phyloP scores from a whole-genome alignment of 495 filamentous ascomycete species.

The Rhypophila decipiens region DNA sequence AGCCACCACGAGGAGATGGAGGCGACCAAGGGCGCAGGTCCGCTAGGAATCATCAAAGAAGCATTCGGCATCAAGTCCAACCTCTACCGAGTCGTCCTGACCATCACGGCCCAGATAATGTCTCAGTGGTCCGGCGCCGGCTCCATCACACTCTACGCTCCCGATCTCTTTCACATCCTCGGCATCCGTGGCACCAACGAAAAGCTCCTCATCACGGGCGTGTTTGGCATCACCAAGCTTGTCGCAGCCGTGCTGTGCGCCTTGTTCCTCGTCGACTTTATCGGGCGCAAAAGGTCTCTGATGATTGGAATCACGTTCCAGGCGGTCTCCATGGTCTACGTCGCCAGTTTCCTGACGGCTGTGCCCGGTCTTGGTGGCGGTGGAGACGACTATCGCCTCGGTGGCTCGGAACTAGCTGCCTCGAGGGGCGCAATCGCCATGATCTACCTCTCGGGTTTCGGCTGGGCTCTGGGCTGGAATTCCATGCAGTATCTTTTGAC shows the following conservation, averaged over 20 bases:
- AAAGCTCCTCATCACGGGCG: slow-evolving; percentile 58
- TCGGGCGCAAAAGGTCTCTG: slow-evolving; percentile 65
- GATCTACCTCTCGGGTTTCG: slow-evolving; percentile 60
- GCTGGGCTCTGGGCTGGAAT: slow-evolving; percentile 73
- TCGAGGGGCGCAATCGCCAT: slow-evolving; percentile 55
- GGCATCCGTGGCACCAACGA: slow-evolving; percentile 57
- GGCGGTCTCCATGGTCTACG: slow-evolving; percentile 59
- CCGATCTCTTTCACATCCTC: slow-evolving; percentile 59
- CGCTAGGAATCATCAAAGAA: slow-evolving; percentile 52
- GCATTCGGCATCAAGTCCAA: slow-evolving; percentile 54
- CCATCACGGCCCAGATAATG: slow-evolving; percentile 53
- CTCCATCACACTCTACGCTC: slow-evolving; percentile 61
- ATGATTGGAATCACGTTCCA: slow-evolving; percentile 58
- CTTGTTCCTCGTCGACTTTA: slow-evolving; percentile 66
- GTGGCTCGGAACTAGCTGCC: slow-evolving; percentile 24
- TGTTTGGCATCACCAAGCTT: slow-evolving; percentile 68
- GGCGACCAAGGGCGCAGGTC: slow-evolving; percentile 50
- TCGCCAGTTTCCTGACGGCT: slow-evolving; percentile 58
- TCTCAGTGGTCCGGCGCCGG: slow-evolving; percentile 67
- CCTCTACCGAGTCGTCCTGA: slow-evolving; percentile 57
- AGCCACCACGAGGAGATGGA: slow-evolving; percentile 49
- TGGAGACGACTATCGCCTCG: slow-evolving; percentile 17
- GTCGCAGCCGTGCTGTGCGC: slow-evolving; percentile 57
- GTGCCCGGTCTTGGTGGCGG: slow-evolving; percentile 40
- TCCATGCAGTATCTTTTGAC: slow-evolving; percentile 70